Evolutionary conservation across 345 rosid genomes (phyloP).

Genomic region (Moricandia moricandioides): DNA sequence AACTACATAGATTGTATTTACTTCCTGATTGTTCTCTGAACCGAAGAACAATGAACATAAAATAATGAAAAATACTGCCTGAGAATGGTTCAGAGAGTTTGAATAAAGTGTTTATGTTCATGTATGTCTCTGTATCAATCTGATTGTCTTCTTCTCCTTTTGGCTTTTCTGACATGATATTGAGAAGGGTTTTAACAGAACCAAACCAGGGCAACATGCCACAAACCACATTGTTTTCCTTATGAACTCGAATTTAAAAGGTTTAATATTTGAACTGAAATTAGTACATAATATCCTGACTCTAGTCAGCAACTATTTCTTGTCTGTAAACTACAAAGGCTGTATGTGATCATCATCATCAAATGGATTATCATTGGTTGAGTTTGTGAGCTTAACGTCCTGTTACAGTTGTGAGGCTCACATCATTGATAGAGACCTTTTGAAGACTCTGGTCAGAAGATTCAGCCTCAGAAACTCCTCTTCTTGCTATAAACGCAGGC

Average conservation of each 20-base stretch:
- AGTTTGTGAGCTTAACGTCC: conserved; percentile 24
- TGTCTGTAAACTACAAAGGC: no score
- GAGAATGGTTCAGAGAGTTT: conserved; percentile 18
- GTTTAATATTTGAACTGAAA: no score
- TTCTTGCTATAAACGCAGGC: conserved; percentile 31
- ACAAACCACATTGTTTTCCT: background rate
- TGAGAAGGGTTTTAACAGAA: background rate
- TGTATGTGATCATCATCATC: no score
- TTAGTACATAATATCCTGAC: no score
- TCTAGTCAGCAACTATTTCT: no score
- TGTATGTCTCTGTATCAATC: background rate
- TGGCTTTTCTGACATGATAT: background rate
- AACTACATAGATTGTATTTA: conserved; percentile 35
- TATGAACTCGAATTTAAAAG: no score
- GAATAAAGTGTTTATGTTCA: conserved; percentile 30
- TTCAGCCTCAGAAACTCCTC: conserved; percentile 24
- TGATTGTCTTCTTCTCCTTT: background rate
- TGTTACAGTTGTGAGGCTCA: conserved; percentile 32
- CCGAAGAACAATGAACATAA: conserved; percentile 25
- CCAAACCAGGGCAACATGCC: background rate
- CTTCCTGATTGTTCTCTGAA: conserved; percentile 28
- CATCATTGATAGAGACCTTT: conserved; percentile 29
- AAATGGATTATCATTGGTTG: no score
- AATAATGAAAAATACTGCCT: conserved; percentile 22
- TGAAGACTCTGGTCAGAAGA: conserved; percentile 35